Percentiles rank a stretch among this genome's conserved stretches.
phyloP scores from a whole-genome alignment of 2,329 filamentous ascomycete genomes.

The Talaromyces sp. region DNA sequence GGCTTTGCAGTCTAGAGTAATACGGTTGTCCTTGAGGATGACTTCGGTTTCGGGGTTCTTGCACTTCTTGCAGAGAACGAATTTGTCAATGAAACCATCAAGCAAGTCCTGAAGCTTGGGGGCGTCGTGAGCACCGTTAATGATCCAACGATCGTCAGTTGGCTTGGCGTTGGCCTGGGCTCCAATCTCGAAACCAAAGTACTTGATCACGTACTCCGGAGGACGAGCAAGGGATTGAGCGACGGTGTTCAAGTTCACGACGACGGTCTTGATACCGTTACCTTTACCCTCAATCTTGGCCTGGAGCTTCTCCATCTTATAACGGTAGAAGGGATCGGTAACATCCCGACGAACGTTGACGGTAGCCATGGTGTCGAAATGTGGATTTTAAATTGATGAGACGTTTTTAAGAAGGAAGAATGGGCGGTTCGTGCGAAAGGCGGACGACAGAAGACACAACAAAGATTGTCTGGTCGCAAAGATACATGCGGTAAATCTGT shows the following conservation, averaged over 20 bases:
- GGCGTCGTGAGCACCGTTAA: constrained; percentile 96
- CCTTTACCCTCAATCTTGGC: constrained; percentile 99
- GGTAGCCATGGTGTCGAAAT: constrained; percentile 74
- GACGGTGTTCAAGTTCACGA: constrained; percentile 94
- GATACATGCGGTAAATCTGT: constrained; percentile 53
- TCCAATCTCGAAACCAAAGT: constrained; percentile 97
- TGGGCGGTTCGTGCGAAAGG: constrained; percentile 24
- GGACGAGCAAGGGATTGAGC: constrained; percentile 87
- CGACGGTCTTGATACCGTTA: constrained; percentile 98
- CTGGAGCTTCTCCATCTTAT: constrained; percentile 99
- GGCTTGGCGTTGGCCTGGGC: constrained; percentile 98
- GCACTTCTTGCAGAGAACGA: constrained; percentile 99
- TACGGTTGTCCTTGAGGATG: constrained; percentile 86
- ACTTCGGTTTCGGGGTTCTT: constrained; percentile 99
- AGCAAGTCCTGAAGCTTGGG: constrained; percentile 96
- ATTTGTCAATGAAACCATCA: constrained; percentile 96
- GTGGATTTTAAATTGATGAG: constrained; percentile 24
- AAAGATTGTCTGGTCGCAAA: constrained; percentile 44
- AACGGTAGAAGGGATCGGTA: constrained; percentile 98
- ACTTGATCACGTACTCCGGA: constrained; percentile 96
- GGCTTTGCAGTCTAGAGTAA: constrained; percentile 95
- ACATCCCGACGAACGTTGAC: constrained; percentile 98
- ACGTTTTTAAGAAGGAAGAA: constrained; percentile 25
- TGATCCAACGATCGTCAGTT: constrained; percentile 98
- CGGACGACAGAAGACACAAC: constrained; percentile 39